Percentiles rank a stretch among this genome's conserved stretches.
Conservation (phyloP, 768 basidiomycete genomes). For the Boletus rex-veris region DNA sequence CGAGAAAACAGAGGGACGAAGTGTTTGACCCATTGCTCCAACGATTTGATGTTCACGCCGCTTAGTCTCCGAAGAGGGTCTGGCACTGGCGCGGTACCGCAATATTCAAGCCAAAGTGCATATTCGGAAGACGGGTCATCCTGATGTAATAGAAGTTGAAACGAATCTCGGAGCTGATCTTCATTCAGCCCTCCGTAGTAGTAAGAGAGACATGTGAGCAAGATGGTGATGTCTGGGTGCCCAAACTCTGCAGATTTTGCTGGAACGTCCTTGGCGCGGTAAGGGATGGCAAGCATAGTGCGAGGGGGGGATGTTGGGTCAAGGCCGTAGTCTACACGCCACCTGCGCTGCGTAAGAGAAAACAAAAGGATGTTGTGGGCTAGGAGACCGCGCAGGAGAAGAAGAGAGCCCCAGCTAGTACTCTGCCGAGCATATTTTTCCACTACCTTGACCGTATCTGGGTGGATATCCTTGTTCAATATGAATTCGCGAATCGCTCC, state of each 20-base stretch:
- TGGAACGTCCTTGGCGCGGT: neutral
- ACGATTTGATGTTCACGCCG: neutral
- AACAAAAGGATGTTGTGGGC: neutral
- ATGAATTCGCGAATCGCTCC: neutral
- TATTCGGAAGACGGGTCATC: neutral
- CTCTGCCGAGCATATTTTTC: neutral
- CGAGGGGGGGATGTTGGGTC: neutral
- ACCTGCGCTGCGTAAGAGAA: neutral
- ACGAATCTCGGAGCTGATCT: neutral
- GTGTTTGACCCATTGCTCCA: neutral
- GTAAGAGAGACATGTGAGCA: neutral
- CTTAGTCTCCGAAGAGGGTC: neutral
- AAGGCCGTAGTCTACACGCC: neutral
- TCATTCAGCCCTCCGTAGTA: neutral
- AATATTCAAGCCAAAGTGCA: neutral
- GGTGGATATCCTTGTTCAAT: neutral
- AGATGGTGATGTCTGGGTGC: neutral
- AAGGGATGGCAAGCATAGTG: neutral
- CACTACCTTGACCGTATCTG: neutral
- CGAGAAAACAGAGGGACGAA: neutral
- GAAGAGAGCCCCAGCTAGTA: neutral
- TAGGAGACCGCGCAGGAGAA: neutral
- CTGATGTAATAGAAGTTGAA: neutral
- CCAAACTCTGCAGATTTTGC: neutral
- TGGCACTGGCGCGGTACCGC: neutral